phyloP scores from a whole-genome alignment of 2,329 filamentous ascomycete genomes.

The Ploettnerulaceae sp. region DNA sequence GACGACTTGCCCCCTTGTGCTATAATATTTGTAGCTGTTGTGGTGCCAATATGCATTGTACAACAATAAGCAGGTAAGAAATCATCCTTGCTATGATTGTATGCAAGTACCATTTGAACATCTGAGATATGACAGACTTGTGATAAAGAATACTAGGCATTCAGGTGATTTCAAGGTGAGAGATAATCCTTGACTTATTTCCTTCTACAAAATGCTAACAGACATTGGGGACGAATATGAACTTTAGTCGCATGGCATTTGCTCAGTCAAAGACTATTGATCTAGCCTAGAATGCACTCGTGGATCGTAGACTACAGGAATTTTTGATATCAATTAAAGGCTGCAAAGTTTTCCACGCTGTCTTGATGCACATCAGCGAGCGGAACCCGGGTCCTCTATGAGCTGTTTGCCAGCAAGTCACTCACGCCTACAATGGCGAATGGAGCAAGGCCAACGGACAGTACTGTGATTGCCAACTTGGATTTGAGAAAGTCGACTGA shows the following conservation, averaged over 20 bases:
- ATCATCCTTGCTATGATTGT: constrained; percentile 1
- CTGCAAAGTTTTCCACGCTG: neutral
- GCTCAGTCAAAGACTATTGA: constrained; percentile 6
- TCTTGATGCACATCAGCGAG: neutral
- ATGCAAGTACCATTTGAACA: neutral
- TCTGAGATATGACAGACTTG: too few species aligned
- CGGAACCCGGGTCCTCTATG: constrained; percentile 1
- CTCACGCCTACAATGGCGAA: neutral
- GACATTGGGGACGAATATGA: constrained; percentile 4
- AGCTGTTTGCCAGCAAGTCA: neutral
- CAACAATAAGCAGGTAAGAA: constrained; percentile 1
- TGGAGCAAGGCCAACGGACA: neutral
- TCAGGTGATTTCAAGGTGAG: constrained; percentile 2
- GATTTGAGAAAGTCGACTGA: neutral
- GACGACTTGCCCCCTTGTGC: neutral
- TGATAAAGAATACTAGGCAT: neutral
- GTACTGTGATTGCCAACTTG: neutral
- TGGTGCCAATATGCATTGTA: neutral
- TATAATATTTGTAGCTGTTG: neutral
- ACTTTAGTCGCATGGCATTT: constrained; percentile 4
- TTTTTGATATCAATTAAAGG: constrained; percentile 2
- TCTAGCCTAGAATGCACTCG: constrained; percentile 1
- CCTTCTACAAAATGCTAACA: too few species aligned
- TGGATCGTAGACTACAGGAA: neutral
- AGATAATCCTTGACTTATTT: too few species aligned